phyloP scores from a whole-genome alignment of 2,329 filamentous ascomycete species.

The Pyricularia grisea region DNA sequence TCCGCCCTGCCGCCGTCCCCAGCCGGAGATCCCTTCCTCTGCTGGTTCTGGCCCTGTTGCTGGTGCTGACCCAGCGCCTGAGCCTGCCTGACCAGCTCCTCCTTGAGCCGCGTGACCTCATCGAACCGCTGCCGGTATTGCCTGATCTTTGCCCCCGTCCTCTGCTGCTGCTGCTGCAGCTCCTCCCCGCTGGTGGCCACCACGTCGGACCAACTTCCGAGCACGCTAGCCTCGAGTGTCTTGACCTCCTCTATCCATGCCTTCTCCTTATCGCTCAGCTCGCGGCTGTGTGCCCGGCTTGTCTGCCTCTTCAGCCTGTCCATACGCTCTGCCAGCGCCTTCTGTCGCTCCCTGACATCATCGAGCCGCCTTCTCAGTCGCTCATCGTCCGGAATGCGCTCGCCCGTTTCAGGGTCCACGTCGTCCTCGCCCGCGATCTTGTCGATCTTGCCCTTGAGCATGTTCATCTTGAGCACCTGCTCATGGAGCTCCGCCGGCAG shows the following conservation, averaged over 20 bases:
- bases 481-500: slow-evolving; percentile 58
- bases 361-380: slow-evolving; percentile 51
- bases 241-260: slow-evolving; percentile 36
- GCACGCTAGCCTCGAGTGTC: slow-evolving; percentile 28
- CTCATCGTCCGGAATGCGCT: slow-evolving; percentile 37
- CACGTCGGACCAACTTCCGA: slow-evolving; percentile 19
- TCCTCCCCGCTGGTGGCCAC: neutral
- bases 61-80: slow-evolving; percentile 27
- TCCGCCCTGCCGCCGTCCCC: slow-evolving; percentile 16
- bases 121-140: slow-evolving; percentile 48
- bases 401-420: neutral
- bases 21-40: slow-evolving; percentile 14
- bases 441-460: slow-evolving; percentile 58
- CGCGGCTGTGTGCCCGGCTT: slow-evolving; percentile 33
- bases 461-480: slow-evolving; percentile 57
- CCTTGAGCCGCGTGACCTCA: slow-evolving; percentile 42
- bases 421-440: slow-evolving; percentile 44
- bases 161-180: slow-evolving; percentile 1
- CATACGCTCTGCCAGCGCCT: slow-evolving; percentile 46
- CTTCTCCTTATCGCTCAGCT: slow-evolving; percentile 54
- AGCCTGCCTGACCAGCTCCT: slow-evolving; percentile 42
- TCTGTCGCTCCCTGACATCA: slow-evolving; percentile 44
- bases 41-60: slow-evolving; percentile 3
- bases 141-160: slow-evolving; percentile 28
- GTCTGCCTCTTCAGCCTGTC: slow-evolving; percentile 47